Conservation (phyloP, 2,329 filamentous ascomycete species). For the Xylariaceae sp. region DNA sequence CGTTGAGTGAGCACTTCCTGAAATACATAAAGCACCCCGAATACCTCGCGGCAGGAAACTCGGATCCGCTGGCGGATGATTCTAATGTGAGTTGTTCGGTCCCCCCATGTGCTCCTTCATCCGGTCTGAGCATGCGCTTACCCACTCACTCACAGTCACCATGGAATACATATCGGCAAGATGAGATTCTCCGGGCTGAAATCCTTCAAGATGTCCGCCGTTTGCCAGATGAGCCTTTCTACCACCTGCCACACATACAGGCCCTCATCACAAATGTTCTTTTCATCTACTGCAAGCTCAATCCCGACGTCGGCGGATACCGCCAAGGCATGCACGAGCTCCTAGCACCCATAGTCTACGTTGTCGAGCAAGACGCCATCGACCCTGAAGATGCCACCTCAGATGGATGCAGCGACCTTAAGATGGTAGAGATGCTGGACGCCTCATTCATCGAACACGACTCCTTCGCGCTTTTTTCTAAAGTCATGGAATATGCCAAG, state of each 20-base stretch:
- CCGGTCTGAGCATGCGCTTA: slow-evolving; percentile 8
- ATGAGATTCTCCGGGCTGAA: slow-evolving; percentile 78
- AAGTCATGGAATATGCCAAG: slow-evolving; percentile 82
- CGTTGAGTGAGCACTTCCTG: slow-evolving; percentile 68
- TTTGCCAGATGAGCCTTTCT: slow-evolving; percentile 87
- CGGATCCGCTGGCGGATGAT: slow-evolving; percentile 85
- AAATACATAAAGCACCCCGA: slow-evolving; percentile 81
- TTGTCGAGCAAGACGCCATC: slow-evolving; percentile 75
- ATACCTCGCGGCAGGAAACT: slow-evolving; percentile 61
- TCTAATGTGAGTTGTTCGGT: slow-evolving; percentile 40
- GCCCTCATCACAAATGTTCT: slow-evolving; percentile 79
- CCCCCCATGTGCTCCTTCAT: neutral
- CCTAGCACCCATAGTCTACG: slow-evolving; percentile 81
- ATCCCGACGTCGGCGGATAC: slow-evolving; percentile 80
- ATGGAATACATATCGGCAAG: slow-evolving; percentile 80
- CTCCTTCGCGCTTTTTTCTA: slow-evolving; percentile 76
- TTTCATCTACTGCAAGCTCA: slow-evolving; percentile 91
- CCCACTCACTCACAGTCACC: slow-evolving; percentile 59
- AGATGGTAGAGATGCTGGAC: slow-evolving; percentile 65
- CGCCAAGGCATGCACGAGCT: slow-evolving; percentile 99
- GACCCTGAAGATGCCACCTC: slow-evolving; percentile 39
- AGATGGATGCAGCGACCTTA: slow-evolving; percentile 39
- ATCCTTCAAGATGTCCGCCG: slow-evolving; percentile 93
- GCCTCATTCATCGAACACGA: slow-evolving; percentile 79
- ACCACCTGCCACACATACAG: slow-evolving; percentile 74